A percentile compares a stretch with the other conserved stretches of the same genome.
These are phyloP conservation scores for Breynia disticha DNA, from an alignment of 441 rosid genomes.

Conservation along the genomic window DNA sequence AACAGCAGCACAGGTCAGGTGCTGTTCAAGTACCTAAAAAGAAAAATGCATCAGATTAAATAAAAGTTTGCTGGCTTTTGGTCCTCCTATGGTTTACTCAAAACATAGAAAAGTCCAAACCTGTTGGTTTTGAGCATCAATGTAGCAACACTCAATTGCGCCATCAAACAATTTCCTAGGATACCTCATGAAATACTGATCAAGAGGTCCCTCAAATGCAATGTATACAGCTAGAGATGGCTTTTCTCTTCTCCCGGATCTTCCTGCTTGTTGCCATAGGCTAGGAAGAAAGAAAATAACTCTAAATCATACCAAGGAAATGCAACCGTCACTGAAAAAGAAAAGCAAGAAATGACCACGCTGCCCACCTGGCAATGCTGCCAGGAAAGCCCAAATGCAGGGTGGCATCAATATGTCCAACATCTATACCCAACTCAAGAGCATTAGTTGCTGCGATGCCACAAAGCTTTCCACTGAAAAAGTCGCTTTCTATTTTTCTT, in stretches of 20 bases:
- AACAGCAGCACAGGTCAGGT: slow-evolving; percentile 73
- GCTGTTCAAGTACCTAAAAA: slow-evolving; percentile 79
- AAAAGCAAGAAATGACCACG: slow-evolving; percentile 10
- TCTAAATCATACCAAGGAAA: slow-evolving; percentile 13
- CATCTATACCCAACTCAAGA: slow-evolving; percentile 96
- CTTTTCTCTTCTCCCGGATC: slow-evolving; percentile 89
- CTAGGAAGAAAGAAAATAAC: slow-evolving; percentile 31
- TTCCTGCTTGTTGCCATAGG: slow-evolving; percentile 97
- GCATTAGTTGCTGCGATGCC: slow-evolving; percentile 97
- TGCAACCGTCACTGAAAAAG: slow-evolving; percentile 4
- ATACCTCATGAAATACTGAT: slow-evolving; percentile 83
- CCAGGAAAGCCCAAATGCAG: slow-evolving; percentile 98
- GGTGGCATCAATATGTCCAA: slow-evolving; percentile 88
- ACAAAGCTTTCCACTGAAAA: slow-evolving; percentile 76
- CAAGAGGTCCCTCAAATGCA: slow-evolving; percentile 78
- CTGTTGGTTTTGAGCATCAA: slow-evolving; percentile 79
- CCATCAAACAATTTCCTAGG: slow-evolving; percentile 73
- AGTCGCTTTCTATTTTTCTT: slow-evolving; percentile 72
- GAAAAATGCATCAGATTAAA: slow-evolving; percentile 19
- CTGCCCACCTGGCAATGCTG: slow-evolving; percentile 72
- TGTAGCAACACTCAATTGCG: slow-evolving; percentile 79
- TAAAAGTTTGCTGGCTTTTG: slow-evolving; percentile 12
- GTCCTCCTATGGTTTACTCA: slow-evolving; percentile 3
- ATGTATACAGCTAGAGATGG: slow-evolving; percentile 84
- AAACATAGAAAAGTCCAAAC: slow-evolving; percentile 25